phyloP scores from a whole-genome alignment of 129 eudicot genomes.

The Dittrichia graveolens region DNA sequence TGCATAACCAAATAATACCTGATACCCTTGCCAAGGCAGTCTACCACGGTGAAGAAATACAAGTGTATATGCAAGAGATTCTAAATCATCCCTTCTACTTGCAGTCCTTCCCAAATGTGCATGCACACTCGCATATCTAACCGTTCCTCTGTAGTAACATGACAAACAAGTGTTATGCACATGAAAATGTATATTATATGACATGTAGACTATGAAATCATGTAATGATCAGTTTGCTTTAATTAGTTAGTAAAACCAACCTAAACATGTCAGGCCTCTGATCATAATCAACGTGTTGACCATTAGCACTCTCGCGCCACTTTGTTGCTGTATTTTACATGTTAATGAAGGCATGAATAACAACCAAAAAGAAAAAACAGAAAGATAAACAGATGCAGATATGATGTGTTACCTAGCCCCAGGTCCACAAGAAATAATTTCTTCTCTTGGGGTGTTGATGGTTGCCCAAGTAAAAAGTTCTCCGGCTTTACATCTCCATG shows the following conservation, averaged over 20 bases:
- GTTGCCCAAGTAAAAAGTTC: conserved; percentile 77
- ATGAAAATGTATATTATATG: not conserved
- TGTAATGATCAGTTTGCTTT: not conserved
- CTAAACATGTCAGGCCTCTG: conserved; percentile 81
- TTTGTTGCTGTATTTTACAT: conserved; percentile 59
- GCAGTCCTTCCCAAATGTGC: conserved; percentile 88
- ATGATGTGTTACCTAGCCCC: conserved; percentile 54
- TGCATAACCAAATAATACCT: conserved; percentile 43
- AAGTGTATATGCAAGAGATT: conserved; percentile 82
- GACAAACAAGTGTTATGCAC: not conserved
- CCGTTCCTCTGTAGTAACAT: conserved; percentile 49
- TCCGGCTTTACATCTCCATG: conserved; percentile 87
- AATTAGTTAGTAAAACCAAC: conserved; percentile 23
- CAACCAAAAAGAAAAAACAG: not conserved
- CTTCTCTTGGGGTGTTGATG: conserved; percentile 69
- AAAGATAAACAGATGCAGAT: conserved; percentile 1
- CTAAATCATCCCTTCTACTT: conserved; percentile 75
- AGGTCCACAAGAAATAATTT: conserved; percentile 77
- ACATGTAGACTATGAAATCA: too few species aligned
- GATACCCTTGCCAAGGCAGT: conserved; percentile 94
- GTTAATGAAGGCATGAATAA: not conserved
- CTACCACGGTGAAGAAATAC: conserved; percentile 78
- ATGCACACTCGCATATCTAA: conserved; percentile 76
- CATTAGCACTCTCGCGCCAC: conserved; percentile 57
- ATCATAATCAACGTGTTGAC: conserved; percentile 67